Base-by-base conservation (phyloP, 352 stramenopile genomes). In the Pythium periplocum region DNA sequence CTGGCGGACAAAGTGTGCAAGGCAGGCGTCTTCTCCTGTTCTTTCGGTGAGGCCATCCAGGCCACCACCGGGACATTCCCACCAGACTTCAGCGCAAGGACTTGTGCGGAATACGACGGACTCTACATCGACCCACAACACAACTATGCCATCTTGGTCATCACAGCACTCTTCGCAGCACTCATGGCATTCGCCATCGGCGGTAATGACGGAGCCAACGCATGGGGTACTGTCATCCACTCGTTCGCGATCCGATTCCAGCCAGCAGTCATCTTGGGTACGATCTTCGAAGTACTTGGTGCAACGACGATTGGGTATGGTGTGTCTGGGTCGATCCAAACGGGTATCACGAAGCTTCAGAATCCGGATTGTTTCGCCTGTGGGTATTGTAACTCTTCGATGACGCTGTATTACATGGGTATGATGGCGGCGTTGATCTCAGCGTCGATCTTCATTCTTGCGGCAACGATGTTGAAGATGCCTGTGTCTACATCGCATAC, bases 131-230 rank as follows among this genome's bases (percentile, higher is more conserved):
- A 59, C 49, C 4, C 49, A 8, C 36, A 71, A 35, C 38, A 48
- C 38, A 68, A 65, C 54, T 64, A 76, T 34, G 35, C 39, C 33
- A 45, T 76, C n/a, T 34, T 73, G 2, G 10, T 66, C 4, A 32
- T 66, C 10, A 59, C 58, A 10, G 48, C 53, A 36, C 32, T 68
- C 7, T 35, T 68, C 45, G 63, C 63, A 8, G 64, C 68, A 17
- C 58, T 30, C 47, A 74, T 69, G 55, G 66, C 69, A 2, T 79
- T 71, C 30, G 48, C 58, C n/a, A 68, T 76, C 51, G 86, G 84
- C 45, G 84, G 75, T 4, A 96, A 96, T 68, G 85, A 96, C 72
- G 86, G 87, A 35, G 86, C 80, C 17, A 97, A 96, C 51, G 79
- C 86, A 12, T 96, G 93, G 66, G 85, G 63, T 11, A 93, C 85